These are phyloP conservation scores for Fusarium transvaalense DNA, from an alignment of 2,329 filamentous ascomycete species.

Conservation along the genomic window DNA sequence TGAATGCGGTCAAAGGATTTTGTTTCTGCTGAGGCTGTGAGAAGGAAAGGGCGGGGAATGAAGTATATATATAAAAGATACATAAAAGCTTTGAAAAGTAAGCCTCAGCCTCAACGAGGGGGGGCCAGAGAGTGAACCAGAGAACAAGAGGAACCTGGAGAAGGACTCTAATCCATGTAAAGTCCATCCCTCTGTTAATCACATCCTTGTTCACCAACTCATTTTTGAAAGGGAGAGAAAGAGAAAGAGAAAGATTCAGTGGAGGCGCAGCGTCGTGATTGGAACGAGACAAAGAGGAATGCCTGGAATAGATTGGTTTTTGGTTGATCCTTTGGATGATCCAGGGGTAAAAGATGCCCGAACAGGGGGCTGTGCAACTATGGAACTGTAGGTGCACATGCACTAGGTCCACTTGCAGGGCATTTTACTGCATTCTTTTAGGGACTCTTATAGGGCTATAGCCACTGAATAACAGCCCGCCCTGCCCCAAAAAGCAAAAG, in stretches of 20 bases:
- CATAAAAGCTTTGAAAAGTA: slow-evolving; percentile 21
- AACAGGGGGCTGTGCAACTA: slow-evolving; percentile 27
- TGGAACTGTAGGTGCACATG: too few relatives aligned
- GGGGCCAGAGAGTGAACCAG: slow-evolving; percentile 11
- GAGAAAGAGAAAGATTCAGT: background rate
- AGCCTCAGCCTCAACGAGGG: slow-evolving; percentile 35
- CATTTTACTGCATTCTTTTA: background rate
- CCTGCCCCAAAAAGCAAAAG: background rate
- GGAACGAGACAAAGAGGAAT: slow-evolving; percentile 8
- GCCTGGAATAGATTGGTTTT: slow-evolving; percentile 21
- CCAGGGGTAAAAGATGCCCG: slow-evolving; percentile 8
- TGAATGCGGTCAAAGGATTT: slow-evolving; percentile 21
- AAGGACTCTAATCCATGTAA: slow-evolving; percentile 20
- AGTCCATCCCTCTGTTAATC: slow-evolving; percentile 3
- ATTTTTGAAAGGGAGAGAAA: background rate
- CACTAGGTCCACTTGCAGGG: too few relatives aligned
- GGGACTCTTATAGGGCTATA: slow-evolving; percentile 16
- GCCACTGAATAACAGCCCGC: slow-evolving; percentile 15
- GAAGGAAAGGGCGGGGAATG: background rate
- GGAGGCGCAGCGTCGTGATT: slow-evolving; percentile 36
- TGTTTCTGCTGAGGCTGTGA: slow-evolving; percentile 25
- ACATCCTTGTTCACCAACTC: slow-evolving; percentile 17
- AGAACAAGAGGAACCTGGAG: background rate
- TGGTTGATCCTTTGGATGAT: slow-evolving; percentile 17
- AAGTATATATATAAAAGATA: slow-evolving; percentile 3